Evolutionary conservation across 148 eudicot genomes (phyloP).

Genomic region (Linanthus parryae): DNA sequence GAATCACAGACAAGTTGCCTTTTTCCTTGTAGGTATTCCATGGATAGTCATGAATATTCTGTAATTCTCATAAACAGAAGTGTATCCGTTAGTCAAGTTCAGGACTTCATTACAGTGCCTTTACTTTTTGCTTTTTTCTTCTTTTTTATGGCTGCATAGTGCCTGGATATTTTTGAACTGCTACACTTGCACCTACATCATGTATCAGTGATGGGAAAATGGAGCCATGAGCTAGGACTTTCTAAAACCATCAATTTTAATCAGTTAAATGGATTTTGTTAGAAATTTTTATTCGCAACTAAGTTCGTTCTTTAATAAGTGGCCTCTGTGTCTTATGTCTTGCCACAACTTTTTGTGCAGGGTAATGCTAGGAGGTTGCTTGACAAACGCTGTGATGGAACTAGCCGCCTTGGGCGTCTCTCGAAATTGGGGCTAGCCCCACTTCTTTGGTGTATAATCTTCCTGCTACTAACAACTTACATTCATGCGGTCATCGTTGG

Average conservation of each 20-base stretch:
- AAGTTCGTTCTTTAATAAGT: too few species aligned
- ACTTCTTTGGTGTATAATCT: constrained; percentile 62
- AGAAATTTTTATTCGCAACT: too few species aligned
- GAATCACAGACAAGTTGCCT: constrained; percentile 98
- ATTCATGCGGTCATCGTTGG: constrained; percentile 75
- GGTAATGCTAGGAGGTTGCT: constrained; percentile 90
- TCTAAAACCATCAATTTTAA: too few species aligned
- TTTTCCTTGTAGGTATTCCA: constrained; percentile 92
- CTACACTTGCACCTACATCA: too few species aligned
- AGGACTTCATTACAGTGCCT: background rate
- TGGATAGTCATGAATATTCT: constrained; percentile 1
- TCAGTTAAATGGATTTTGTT: too few species aligned
- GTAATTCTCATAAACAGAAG: too few species aligned
- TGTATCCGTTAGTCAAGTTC: too few species aligned
- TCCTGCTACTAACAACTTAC: constrained; percentile 66
- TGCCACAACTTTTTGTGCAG: constrained; percentile 33
- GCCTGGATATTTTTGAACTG: too few species aligned
- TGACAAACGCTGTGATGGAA: constrained; percentile 77
- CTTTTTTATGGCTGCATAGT: too few species aligned
- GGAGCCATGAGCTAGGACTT: too few species aligned
- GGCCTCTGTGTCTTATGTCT: constrained; percentile 1
- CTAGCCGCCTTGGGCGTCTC: constrained; percentile 61
- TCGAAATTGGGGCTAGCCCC: constrained; percentile 92
- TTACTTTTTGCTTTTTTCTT: constrained; percentile 7
- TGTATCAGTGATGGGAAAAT: too few species aligned